Evolutionary conservation across 495 filamentous ascomycete species (phyloP).

Genomic region (Chaetomium tenue): DNA sequence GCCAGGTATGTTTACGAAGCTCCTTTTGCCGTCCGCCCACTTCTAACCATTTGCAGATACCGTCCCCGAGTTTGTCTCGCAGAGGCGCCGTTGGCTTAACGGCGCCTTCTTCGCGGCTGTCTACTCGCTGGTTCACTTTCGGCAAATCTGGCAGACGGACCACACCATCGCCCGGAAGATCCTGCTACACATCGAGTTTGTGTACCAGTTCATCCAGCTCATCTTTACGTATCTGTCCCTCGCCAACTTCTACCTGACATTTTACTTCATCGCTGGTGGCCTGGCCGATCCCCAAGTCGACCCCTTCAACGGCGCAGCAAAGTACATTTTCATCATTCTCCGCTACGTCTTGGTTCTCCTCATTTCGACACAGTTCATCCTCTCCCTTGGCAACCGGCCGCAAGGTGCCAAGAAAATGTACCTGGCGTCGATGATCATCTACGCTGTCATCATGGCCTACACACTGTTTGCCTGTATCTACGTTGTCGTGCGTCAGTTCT

Average conservation of each 20-base stretch:
- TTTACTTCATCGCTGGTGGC: slow-evolving; percentile 98
- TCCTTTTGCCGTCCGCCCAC: neutral
- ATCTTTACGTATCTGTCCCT: slow-evolving; percentile 97
- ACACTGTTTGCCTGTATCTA: slow-evolving; percentile 84
- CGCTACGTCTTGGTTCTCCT: slow-evolving; percentile 81
- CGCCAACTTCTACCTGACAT: slow-evolving; percentile 98
- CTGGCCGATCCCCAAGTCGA: slow-evolving; percentile 76
- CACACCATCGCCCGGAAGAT: slow-evolving; percentile 87
- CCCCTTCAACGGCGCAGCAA: slow-evolving; percentile 83
- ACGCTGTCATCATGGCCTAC: slow-evolving; percentile 93
- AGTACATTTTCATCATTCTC: slow-evolving; percentile 81
- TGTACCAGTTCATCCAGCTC: slow-evolving; percentile 89
- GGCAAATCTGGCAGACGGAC: slow-evolving; percentile 90
- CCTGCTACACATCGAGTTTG: slow-evolving; percentile 89
- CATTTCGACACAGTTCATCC: slow-evolving; percentile 92
- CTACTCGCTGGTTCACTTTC: slow-evolving; percentile 93
- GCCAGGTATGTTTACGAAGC: slow-evolving; percentile 60
- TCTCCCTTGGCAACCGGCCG: slow-evolving; percentile 96
- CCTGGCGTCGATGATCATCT: slow-evolving; percentile 78
- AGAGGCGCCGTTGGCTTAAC: slow-evolving; percentile 94
- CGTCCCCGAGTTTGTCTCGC: slow-evolving; percentile 92
- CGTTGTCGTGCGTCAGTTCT: slow-evolving; percentile 77
- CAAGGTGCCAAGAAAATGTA: slow-evolving; percentile 96
- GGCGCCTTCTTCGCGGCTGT: slow-evolving; percentile 98
- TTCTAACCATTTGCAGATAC: slow-evolving; percentile 47